Evolutionary conservation across 805 yeast species (phyloP), one percentile per base, ranked within the genome.

Genomic region (Pichia californica): DNA sequence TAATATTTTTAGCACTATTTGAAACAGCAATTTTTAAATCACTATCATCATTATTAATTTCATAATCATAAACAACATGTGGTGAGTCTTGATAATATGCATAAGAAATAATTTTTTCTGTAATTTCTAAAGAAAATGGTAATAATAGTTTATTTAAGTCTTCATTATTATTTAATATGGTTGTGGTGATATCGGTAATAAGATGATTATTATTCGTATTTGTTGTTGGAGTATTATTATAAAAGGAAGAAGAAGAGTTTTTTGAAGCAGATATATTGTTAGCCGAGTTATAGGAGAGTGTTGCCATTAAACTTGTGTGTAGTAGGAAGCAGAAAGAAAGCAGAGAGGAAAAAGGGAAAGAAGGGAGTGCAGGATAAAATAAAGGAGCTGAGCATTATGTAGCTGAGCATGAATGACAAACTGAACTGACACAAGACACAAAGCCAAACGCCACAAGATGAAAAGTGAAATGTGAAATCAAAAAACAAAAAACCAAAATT

Each of bases 101-200:
- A 39, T 58, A 56, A 19, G 57, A 56, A 1, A 63, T 50, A 29
- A 63, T 59, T 34, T 59, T 58, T 45, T 61, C 63, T 8, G 62
- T 51, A 3, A 63, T 39, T 43, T 63, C 68, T 11, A 56, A 51
- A 5, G 67, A 63, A 28, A 63, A 54, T 2, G 62, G 63, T 1
- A 53, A 47, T 31, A 55, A 38, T n/a, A n/a, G n/a, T n/a, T n/a
- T n/a, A n/a, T n/a, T n/a, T n/a, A n/a, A n/a, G n/a, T n/a, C n/a
- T n/a, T n/a, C n/a, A n/a, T n/a, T n/a, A n/a, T n/a, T n/a, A n/a
- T n/a, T n/a, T n/a, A n/a, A n/a, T n/a, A n/a, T n/a, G n/a, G n/a
- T n/a, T n/a, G n/a, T n/a, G n/a, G n/a, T n/a, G 10, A 36, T 36
- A 21, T 41, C 36, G 21, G 29, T 15, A 15, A 36, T 40, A 13